These are phyloP conservation scores for Cocos nucifera DNA, from an alignment of 176 grass and related monocot species.

Conservation along the genomic window DNA sequence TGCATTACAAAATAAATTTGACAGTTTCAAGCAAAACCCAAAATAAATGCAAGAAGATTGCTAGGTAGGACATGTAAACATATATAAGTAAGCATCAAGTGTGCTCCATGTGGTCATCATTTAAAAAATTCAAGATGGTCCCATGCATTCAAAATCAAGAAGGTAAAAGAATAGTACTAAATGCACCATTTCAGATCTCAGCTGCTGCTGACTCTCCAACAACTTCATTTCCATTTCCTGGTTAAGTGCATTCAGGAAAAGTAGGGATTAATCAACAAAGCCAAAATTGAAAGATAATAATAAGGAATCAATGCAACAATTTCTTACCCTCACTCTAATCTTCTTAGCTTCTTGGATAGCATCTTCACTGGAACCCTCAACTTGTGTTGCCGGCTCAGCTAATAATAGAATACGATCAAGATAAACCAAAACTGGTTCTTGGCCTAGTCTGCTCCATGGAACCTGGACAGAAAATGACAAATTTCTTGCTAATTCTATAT, in stretches of 20 bases:
- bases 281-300: not conserved
- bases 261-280: not conserved
- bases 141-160: not conserved
- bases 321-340: conserved; percentile 69
- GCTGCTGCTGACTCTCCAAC: conserved; percentile 74
- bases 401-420: conserved; percentile 95
- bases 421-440: conserved; percentile 94
- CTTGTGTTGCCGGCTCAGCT: conserved; percentile 88
- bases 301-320: not conserved
- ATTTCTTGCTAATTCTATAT: too few relatives aligned
- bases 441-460: conserved; percentile 93
- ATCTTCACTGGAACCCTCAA: conserved; percentile 96
- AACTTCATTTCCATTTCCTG: conserved; percentile 94
- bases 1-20: too few relatives aligned
- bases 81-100: not conserved
- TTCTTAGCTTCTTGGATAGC: conserved; percentile 88
- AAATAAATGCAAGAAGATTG: too few relatives aligned
- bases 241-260: conserved; percentile 7
- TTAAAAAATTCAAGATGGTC: too few relatives aligned
- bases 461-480: conserved; percentile 39
- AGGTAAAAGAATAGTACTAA: not conserved
- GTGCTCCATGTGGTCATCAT: too few relatives aligned
- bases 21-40: too few relatives aligned
- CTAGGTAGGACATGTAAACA: not conserved
- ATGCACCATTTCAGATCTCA: conserved; percentile 74